Conservation (phyloP, 225 moss, liverwort and hornwort genomes). For the Polytrichum formosum region DNA sequence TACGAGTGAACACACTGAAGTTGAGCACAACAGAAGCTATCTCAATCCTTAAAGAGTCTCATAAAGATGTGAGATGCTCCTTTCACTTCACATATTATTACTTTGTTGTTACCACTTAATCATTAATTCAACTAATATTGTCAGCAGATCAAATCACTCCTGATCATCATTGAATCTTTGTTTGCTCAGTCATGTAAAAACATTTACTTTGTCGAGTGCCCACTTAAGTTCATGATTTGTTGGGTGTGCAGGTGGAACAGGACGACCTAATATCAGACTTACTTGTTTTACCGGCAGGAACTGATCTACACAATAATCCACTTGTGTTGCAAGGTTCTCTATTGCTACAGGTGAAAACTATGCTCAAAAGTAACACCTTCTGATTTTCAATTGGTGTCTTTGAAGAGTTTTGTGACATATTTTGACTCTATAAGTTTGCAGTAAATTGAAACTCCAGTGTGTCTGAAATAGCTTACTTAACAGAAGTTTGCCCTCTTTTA, state of each 20-base stretch:
- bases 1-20: conserved; percentile 89
- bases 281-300: conserved; percentile 80
- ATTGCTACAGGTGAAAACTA: conserved; percentile 59
- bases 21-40: conserved; percentile 60
- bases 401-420: too few relatives aligned
- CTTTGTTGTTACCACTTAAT: background rate
- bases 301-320: conserved; percentile 86
- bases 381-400: too few relatives aligned
- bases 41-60: conserved; percentile 51
- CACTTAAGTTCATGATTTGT: too few relatives aligned
- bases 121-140: too few relatives aligned
- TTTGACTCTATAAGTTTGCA: too few relatives aligned
- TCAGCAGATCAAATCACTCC: too few relatives aligned
- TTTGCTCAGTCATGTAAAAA: too few relatives aligned
- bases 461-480: too few relatives aligned
- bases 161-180: too few relatives aligned
- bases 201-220: too few relatives aligned
- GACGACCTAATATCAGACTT: conserved; percentile 80
- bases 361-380: background rate
- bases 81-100: background rate
- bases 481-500: too few relatives aligned
- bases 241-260: conserved; percentile 62
- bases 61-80: conserved; percentile 50
- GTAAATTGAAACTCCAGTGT: too few relatives aligned
- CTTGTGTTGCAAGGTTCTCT: conserved; percentile 80